A percentile compares a stretch with the other conserved stretches of the same genome.
Conservation (phyloP, 768 basidiomycete genomes). For the Amylocystis lapponica region DNA sequence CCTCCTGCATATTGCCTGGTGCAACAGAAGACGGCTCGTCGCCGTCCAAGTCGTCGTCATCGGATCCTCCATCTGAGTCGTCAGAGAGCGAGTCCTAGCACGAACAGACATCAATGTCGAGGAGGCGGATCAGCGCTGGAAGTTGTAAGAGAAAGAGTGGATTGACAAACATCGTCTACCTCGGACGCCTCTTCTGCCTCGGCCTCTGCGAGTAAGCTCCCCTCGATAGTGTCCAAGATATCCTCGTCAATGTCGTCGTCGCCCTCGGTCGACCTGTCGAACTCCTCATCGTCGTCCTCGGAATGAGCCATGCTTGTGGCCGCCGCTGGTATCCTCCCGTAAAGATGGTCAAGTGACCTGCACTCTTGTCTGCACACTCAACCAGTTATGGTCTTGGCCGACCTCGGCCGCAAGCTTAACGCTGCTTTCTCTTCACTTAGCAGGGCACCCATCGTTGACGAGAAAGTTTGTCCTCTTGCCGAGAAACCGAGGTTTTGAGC, state of each 20-base stretch:
- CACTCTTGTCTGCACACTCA: slow-evolving; percentile 5
- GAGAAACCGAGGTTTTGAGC: no score
- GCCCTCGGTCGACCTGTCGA: slow-evolving; percentile 45
- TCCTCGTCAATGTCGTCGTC: slow-evolving; percentile 55
- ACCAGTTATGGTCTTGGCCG: slow-evolving; percentile 84
- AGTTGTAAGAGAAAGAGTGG: neutral
- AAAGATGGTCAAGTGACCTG: slow-evolving; percentile 2
- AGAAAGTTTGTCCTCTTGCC: slow-evolving; percentile 62
- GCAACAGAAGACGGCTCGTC: slow-evolving; percentile 39
- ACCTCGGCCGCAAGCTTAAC: slow-evolving; percentile 91
- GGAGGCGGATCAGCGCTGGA: neutral
- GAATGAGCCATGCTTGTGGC: slow-evolving; percentile 43
- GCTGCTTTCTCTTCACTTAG: slow-evolving; percentile 88
- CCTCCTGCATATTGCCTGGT: slow-evolving; percentile 51
- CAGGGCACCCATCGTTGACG: slow-evolving; percentile 82
- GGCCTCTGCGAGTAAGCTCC: slow-evolving; percentile 28
- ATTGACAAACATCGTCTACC: slow-evolving; percentile 68
- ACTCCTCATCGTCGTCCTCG: slow-evolving; percentile 60
- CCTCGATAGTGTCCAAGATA: slow-evolving; percentile 52
- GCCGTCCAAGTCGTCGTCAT: slow-evolving; percentile 30
- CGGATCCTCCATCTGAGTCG: slow-evolving; percentile 50
- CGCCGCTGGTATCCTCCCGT: no score
- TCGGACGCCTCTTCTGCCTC: slow-evolving; percentile 61
- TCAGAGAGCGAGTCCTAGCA: slow-evolving; percentile 61
- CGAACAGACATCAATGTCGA: no score